Base-by-base conservation (phyloP, 768 basidiomycete species). In the Tulasnella sp. region DNA sequence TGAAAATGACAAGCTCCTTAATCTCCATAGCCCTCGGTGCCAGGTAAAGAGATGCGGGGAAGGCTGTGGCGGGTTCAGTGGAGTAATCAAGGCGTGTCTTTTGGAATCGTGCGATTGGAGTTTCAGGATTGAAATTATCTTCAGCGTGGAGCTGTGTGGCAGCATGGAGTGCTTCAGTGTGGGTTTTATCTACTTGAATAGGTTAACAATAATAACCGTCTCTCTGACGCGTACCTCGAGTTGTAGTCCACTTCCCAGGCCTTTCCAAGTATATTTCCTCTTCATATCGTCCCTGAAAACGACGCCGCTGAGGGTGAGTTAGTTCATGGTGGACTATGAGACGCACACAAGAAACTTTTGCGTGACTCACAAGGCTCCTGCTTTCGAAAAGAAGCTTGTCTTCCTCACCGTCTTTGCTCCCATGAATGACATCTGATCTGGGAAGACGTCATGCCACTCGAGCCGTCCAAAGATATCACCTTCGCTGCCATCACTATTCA, bases 191-290 rank as follows among this genome's bases (percentile, higher is more conserved):
- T n/a, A n/a, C n/a, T n/a, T n/a, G n/a, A n/a, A n/a, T n/a, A n/a
- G n/a, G n/a, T n/a, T n/a, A n/a, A n/a, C n/a, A n/a, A n/a, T n/a
- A n/a, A n/a, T n/a, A n/a, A n/a, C n/a, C 5, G 34, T 5, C 15
- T 15, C 15, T 38, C 15, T 38, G 34, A 29, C 19, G 19, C 69
- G 21, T 50, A 72, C 74, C 67, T 72, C 68, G n/a, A 75, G 66
- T 11, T 67, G 44, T 19, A 68, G 53, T 5, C 74, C 74, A 8
- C 70, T 65, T 10, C 64, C 67, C 59, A 70, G 70, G 5, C 73
- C 74, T 49, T 73, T 74, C 76, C 76, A 77, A 59, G 72, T 74
- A 60, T 71, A 74, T 29, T 68, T 68, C 43, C 71, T 66, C 2
- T 70, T 71, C 5, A 52, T 49, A 15, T 67, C 63, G 59, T 74